Evolutionary conservation across 139 green algal species (phyloP), one percentile per base, ranked within the genome.

Genomic region (Pseudopediastrum boryanum): DNA sequence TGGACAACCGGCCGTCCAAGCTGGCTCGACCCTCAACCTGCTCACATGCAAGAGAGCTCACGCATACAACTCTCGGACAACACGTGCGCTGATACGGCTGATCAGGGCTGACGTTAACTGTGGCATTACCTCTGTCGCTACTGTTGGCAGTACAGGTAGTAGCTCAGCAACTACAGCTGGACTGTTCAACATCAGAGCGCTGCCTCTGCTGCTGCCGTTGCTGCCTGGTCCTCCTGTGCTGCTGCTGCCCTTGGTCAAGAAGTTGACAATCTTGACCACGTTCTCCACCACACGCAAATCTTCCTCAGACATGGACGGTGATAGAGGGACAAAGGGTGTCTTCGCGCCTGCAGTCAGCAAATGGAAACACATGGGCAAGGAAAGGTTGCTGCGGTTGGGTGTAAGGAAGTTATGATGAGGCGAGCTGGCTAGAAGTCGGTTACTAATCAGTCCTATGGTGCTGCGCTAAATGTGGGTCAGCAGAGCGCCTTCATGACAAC

Each of bases 71-170:
- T 98, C 93, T 0, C 93, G 76, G 9, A 98, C 78, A 5, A 88
- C n/a, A 23, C 94, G 89, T 13, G 94, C 94, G 2, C 84, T 66
- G 27, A 97, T 83, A 16, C 94, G 82, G 52, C 73, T 88, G 2
- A 83, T 61, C 36, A 98, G 84, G 43, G 85, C 61, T 29, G 80
- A 33, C 0, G 50, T 74, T 29, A 98, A 66, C 79, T 96, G 83
- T 1, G 95, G 95, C 67, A 97, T 64, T 29, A 98, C 77, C 85
- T 98, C 87, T 0, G 76, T 84, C 0, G 94, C 94, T 5, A 98
- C 85, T 1, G 83, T 80, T 7, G 93, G 92, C 83, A 98, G 64
- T 41, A 96, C 79, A 1, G 95, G 95, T 73, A 90, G 73, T 73
- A 97, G 78, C 65, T 97, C 91, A 2, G 59, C 21, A 44, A 92